A percentile compares a stretch with the other conserved stretches of the same genome.
Evolutionary conservation across 176 grass and related monocot species (phyloP).

Genomic region (Olyra latifolia): DNA sequence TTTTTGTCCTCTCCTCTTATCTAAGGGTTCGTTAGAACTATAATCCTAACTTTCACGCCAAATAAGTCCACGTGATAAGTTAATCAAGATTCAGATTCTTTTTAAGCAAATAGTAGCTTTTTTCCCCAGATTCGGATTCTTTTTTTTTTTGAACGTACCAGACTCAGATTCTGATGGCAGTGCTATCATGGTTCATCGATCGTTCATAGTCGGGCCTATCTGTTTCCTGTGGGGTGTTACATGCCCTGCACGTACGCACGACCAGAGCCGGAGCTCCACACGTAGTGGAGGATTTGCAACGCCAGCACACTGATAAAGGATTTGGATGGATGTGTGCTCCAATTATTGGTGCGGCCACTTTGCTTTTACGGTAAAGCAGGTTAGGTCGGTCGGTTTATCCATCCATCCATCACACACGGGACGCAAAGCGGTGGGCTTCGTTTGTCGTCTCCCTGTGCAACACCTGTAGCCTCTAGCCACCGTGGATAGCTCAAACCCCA

Average conservation of each 20-base stretch:
- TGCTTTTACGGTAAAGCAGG: constrained; percentile 16
- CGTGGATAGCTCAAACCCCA: constrained; percentile 17
- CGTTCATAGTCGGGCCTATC: not conserved
- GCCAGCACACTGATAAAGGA: not conserved
- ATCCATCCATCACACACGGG: not conserved
- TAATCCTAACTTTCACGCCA: not conserved
- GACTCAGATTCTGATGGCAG: not conserved
- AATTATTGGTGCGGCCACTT: constrained; percentile 49
- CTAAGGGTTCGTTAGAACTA: no score
- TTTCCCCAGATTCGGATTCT: no score
- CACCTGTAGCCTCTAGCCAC: not conserved
- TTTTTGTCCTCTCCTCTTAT: not conserved
- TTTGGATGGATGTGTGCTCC: not conserved
- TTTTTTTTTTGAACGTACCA: no score
- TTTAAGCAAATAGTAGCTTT: no score
- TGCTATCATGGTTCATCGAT: not conserved
- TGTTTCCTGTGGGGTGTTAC: not conserved
- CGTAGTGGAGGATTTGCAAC: constrained; percentile 21
- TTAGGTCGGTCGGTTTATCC: constrained; percentile 7
- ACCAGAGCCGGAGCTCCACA: constrained; percentile 22
- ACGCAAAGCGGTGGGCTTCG: constrained; percentile 20
- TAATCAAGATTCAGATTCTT: not conserved
- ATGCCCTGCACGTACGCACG: not conserved
- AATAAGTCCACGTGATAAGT: not conserved
- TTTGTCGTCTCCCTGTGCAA: not conserved